Percentiles rank a stretch among this genome's conserved stretches.
Conservation (phyloP, 164 flowering plant species). For the Chloranthus sessilifolius region DNA sequence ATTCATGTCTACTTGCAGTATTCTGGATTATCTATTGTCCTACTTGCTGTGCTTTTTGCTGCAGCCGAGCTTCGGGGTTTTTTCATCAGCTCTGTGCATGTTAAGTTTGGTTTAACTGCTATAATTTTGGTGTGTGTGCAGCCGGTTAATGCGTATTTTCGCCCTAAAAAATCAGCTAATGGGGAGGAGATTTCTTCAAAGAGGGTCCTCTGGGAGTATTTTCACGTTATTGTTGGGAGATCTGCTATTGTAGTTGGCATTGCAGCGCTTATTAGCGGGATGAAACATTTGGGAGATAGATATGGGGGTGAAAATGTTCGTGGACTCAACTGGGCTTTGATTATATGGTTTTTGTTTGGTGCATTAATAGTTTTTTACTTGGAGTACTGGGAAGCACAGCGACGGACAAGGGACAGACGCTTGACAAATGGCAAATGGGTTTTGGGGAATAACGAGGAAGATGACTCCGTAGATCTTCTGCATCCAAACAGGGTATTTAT, state of each 20-base stretch:
- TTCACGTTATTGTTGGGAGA: slow-evolving; percentile 72
- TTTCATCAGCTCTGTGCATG: slow-evolving; percentile 60
- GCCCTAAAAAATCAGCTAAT: slow-evolving; percentile 64
- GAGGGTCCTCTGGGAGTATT: slow-evolving; percentile 79
- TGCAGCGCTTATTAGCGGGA: slow-evolving; percentile 76
- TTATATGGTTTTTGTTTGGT: slow-evolving; percentile 63
- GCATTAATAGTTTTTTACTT: slow-evolving; percentile 53
- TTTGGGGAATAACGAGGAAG: slow-evolving; percentile 74
- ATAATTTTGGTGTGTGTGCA: slow-evolving; percentile 67
- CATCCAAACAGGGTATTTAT: slow-evolving; percentile 29
- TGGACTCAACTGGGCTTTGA: slow-evolving; percentile 71
- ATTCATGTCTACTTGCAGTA: slow-evolving; percentile 92
- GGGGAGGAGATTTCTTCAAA: slow-evolving; percentile 48
- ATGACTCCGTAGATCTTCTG: slow-evolving; percentile 72
- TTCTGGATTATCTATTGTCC: slow-evolving; percentile 74
- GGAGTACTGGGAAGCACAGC: slow-evolving; percentile 51
- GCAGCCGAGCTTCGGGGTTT: slow-evolving; percentile 95
- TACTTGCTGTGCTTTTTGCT: slow-evolving; percentile 92
- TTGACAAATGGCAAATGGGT: slow-evolving; percentile 74
- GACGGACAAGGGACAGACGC: slow-evolving; percentile 35
- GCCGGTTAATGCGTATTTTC: slow-evolving; percentile 69
- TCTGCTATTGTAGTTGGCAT: slow-evolving; percentile 55
- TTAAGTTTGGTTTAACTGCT: slow-evolving; percentile 77
- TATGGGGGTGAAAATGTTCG: slow-evolving; percentile 65
- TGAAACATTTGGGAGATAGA: slow-evolving; percentile 90